These are phyloP conservation scores for Populus pruinosa DNA, from an alignment of 345 rosid species.

Conservation along the genomic window DNA sequence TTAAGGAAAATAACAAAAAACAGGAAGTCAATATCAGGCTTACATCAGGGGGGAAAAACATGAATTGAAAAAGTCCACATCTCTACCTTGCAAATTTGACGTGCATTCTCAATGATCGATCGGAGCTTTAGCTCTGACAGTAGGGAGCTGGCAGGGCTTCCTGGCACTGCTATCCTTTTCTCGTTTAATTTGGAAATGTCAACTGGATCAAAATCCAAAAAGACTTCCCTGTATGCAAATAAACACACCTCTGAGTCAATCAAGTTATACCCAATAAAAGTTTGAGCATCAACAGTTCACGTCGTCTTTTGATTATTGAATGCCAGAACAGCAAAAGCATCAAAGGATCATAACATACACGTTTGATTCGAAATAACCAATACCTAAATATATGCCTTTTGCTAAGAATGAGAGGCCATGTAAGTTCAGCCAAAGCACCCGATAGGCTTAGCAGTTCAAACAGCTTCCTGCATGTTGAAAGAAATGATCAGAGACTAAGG, in stretches of 20 bases:
- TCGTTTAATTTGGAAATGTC: constrained; percentile 67
- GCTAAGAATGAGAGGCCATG: constrained; percentile 61
- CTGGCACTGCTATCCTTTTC: constrained; percentile 52
- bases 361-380: background rate
- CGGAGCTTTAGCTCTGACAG: constrained; percentile 64
- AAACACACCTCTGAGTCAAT: background rate
- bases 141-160: constrained; percentile 54
- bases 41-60: background rate
- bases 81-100: constrained; percentile 62
- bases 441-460: constrained; percentile 67
- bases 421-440: constrained; percentile 52
- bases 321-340: background rate
- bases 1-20: background rate
- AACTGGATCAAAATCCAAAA: constrained; percentile 62
- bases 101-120: constrained; percentile 68
- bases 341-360: background rate
- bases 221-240: constrained; percentile 53
- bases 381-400: constrained; percentile 63
- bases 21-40: background rate
- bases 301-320: background rate
- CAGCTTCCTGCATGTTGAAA: constrained; percentile 50
- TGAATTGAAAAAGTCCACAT: background rate
- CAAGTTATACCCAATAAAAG: background rate
- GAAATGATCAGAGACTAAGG: constrained; percentile 4
- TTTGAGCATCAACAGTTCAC: background rate